A percentile compares a stretch with the other conserved stretches of the same genome.
phyloP scores from a whole-genome alignment of 2,329 filamentous ascomycete genomes.

The Ophioceras dolichostomum region DNA sequence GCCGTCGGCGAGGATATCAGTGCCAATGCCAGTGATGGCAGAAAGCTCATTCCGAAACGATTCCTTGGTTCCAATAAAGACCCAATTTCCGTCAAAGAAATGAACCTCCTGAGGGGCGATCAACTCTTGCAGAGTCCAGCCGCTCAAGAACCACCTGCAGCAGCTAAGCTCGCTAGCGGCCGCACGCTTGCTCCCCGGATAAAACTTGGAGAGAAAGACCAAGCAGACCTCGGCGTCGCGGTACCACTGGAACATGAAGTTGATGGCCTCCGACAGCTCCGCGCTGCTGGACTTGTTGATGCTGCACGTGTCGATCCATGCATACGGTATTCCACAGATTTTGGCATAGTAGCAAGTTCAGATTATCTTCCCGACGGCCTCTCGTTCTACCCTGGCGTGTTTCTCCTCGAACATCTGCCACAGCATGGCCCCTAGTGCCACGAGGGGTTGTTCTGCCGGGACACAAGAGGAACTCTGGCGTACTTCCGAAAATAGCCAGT shows the following conservation, averaged over 20 bases:
- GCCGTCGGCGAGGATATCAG: background rate
- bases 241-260: slow-evolving; percentile 10
- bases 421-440: background rate
- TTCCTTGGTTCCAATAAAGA: slow-evolving; percentile 4
- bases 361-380: too few relatives aligned
- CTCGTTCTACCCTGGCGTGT: too few relatives aligned
- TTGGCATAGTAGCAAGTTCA: background rate
- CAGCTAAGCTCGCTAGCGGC: background rate
- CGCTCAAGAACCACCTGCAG: slow-evolving; percentile 8
- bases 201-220: slow-evolving; percentile 4
- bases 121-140: slow-evolving; percentile 11
- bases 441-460: background rate
- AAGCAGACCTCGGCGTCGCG: slow-evolving; percentile 5
- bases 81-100: slow-evolving; percentile 7
- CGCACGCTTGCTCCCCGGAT: background rate
- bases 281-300: slow-evolving; percentile 10
- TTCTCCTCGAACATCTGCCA: too few relatives aligned
- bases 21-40: background rate
- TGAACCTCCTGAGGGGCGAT: slow-evolving; percentile 6
- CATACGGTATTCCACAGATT: slow-evolving; percentile 2
- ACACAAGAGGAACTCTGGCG: too few relatives aligned
- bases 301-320: slow-evolving; percentile 10
- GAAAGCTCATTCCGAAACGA: background rate
- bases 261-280: slow-evolving; percentile 9
- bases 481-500: too few relatives aligned